Percentiles rank a stretch among this genome's conserved stretches.
Conservation (phyloP, 1,284 basidiomycete genomes). For the Trichosporon ovoides region DNA sequence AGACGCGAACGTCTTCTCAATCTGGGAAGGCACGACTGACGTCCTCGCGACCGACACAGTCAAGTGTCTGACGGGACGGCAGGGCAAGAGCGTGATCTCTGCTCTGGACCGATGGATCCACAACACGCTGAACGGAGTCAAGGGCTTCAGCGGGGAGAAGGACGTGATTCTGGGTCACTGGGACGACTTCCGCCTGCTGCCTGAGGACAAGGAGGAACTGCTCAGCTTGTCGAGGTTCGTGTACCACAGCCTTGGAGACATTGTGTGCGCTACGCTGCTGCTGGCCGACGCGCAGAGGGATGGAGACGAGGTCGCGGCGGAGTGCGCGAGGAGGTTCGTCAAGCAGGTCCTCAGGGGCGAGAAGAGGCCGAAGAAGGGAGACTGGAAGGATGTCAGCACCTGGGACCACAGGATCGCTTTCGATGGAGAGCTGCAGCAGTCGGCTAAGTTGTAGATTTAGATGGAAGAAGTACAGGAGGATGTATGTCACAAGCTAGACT, state of each 20-base stretch:
- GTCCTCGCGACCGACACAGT: slow-evolving; percentile 20
- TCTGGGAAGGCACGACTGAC: slow-evolving; percentile 68
- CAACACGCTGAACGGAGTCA: not conserved
- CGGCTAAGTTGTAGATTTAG: slow-evolving; percentile 4
- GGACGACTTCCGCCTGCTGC: not conserved
- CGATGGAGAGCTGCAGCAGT: slow-evolving; percentile 3
- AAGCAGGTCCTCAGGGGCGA: not conserved
- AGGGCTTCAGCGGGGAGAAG: slow-evolving; percentile 3
- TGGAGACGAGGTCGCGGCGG: slow-evolving; percentile 8
- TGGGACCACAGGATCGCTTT: slow-evolving; percentile 18
- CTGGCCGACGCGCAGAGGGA: slow-evolving; percentile 18
- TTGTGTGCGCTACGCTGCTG: slow-evolving; percentile 14
- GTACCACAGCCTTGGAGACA: slow-evolving; percentile 9
- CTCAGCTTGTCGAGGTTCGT: slow-evolving; percentile 11
- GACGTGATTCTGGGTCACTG: not conserved
- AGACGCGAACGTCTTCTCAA: slow-evolving; percentile 67
- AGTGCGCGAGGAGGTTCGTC: slow-evolving; percentile 13
- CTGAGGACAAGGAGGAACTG: slow-evolving; percentile 14
- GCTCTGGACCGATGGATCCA: slow-evolving; percentile 13
- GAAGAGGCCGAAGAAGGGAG: not conserved
- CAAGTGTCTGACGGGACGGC: slow-evolving; percentile 17
- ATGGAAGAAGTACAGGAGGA: too few species aligned
- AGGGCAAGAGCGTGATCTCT: not conserved
- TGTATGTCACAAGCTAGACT: too few species aligned
- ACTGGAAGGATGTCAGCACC: slow-evolving; percentile 6